phyloP scores from a whole-genome alignment of 2,329 filamentous ascomycete species.

The Colletotrichum chlorophyti region DNA sequence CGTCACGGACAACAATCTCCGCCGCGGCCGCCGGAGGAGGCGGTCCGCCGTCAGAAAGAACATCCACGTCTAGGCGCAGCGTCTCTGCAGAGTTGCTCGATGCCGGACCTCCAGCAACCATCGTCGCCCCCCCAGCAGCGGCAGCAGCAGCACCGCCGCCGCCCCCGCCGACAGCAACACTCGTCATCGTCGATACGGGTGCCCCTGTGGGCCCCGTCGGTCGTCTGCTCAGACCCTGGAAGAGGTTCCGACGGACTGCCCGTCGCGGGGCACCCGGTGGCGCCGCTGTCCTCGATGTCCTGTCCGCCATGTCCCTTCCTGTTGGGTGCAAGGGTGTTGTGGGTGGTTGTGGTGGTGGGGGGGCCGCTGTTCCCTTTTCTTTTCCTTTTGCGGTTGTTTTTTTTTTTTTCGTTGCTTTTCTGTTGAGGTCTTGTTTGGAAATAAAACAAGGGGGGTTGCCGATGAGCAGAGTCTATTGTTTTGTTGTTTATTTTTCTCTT shows the following conservation, averaged over 20 bases:
- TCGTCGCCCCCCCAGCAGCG: conserved; percentile 29
- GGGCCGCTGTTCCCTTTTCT: not conserved
- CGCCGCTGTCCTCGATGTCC: conserved; percentile 12
- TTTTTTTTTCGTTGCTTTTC: not conserved
- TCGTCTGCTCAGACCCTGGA: conserved; percentile 64
- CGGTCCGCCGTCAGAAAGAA: conserved; percentile 42
- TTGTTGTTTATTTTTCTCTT: not conserved
- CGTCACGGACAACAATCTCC: conserved; percentile 69
- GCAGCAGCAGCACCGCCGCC: conserved; percentile 17
- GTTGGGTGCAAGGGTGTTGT: not conserved
- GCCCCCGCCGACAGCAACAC: conserved; percentile 32
- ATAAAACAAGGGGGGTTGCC: no score
- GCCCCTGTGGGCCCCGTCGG: conserved; percentile 48
- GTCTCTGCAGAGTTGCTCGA: conserved; percentile 50
- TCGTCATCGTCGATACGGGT: not conserved
- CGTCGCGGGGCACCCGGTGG: conserved; percentile 23
- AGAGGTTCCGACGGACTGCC: conserved; percentile 60
- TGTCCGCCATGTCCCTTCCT: conserved; percentile 13
- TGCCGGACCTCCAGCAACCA: conserved; percentile 22
- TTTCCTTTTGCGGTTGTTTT: not conserved
- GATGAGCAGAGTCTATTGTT: not conserved
- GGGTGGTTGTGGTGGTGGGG: not conserved
- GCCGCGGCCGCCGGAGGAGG: conserved; percentile 31
- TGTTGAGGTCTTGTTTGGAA: no score
- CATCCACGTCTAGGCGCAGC: conserved; percentile 54